A percentile compares a stretch with the other conserved stretches of the same genome.
These are phyloP conservation scores for Melastoma malabathricum DNA, from an alignment of 345 rosid species.

Conservation along the genomic window DNA sequence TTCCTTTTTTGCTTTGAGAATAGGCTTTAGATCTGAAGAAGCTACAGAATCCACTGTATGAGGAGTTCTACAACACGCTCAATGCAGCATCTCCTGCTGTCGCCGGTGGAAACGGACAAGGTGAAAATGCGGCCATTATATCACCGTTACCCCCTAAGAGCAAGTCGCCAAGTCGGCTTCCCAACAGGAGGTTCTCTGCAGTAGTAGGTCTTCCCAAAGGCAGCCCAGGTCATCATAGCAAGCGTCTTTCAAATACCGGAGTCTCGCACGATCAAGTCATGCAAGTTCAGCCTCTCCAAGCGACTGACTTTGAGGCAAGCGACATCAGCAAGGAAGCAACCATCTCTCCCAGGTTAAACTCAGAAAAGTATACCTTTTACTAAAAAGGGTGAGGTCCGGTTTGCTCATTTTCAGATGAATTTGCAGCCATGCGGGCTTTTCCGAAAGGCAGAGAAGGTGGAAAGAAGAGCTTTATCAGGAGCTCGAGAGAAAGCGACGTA, in stretches of 20 bases:
- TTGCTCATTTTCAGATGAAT: no score
- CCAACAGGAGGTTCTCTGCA: slow-evolving; percentile 66
- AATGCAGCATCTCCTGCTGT: slow-evolving; percentile 36
- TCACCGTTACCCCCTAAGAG: slow-evolving; percentile 63
- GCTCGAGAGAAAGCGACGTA: slow-evolving; percentile 32
- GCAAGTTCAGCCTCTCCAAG: slow-evolving; percentile 35
- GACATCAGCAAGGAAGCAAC: slow-evolving; percentile 27
- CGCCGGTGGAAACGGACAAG: slow-evolving; percentile 17
- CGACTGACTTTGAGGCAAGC: slow-evolving; percentile 21
- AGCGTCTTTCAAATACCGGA: slow-evolving; percentile 23
- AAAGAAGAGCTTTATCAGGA: slow-evolving; percentile 86
- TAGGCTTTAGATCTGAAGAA: no score
- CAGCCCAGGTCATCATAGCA: slow-evolving; percentile 23
- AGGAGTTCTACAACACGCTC: slow-evolving; percentile 69
- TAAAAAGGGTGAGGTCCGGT: no score
- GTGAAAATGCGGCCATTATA: slow-evolving; percentile 27
- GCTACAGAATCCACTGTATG: slow-evolving; percentile 28
- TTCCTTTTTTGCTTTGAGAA: no score
- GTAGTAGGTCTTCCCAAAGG: slow-evolving; percentile 28
- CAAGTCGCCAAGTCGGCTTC: slow-evolving; percentile 58
- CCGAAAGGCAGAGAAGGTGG: slow-evolving; percentile 60
- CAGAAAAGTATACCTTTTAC: no score
- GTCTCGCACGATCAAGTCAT: slow-evolving; percentile 21
- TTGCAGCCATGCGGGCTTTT: slow-evolving; percentile 27
- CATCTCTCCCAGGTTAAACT: slow-evolving; percentile 11